phyloP scores from a whole-genome alignment of 805 yeast genomes.

The Teunomyces kruisii region DNA sequence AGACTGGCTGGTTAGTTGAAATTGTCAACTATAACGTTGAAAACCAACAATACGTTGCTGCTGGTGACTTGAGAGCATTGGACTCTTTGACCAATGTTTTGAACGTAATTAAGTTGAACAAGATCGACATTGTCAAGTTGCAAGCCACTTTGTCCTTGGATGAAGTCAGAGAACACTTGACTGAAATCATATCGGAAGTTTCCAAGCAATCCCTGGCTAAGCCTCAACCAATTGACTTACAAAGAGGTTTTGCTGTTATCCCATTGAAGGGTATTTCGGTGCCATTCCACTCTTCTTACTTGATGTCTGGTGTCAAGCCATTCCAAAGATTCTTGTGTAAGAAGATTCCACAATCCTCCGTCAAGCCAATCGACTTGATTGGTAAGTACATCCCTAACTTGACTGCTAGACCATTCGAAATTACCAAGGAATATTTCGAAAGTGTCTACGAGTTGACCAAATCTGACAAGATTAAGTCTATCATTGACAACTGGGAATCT shows the following conservation, averaged over 20 bases:
- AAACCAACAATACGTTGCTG: constrained; percentile 97
- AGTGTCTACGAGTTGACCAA: constrained; percentile 91
- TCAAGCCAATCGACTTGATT: constrained; percentile 88
- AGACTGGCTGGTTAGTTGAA: constrained; percentile 92
- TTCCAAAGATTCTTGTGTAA: constrained; percentile 96
- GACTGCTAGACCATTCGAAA: constrained; percentile 95
- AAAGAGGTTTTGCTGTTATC: constrained; percentile 97
- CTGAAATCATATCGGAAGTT: constrained; percentile 85
- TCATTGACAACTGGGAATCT: constrained; percentile 93
- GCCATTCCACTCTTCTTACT: constrained; percentile 99
- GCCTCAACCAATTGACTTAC: constrained; percentile 95
- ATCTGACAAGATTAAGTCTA: constrained; percentile 84
- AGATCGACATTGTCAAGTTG: constrained; percentile 86
- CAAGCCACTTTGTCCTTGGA: constrained; percentile 81
- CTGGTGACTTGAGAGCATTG: constrained; percentile 95
- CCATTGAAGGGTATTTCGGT: constrained; percentile 99
- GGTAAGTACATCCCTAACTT: constrained; percentile 97
- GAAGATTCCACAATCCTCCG: constrained; percentile 93
- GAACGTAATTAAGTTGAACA: constrained; percentile 90
- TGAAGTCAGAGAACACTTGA: constrained; percentile 83
- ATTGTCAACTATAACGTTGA: constrained; percentile 98
- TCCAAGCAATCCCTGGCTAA: constrained; percentile 78
- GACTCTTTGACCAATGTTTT: constrained; percentile 91
- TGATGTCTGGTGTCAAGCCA: constrained; percentile 98
- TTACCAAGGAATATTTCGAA: constrained; percentile 95